Percentiles rank a stretch among this genome's conserved stretches.
Evolutionary conservation across 2,329 filamentous ascomycete genomes (phyloP).

Genomic region (Colletotrichum abscissum): DNA sequence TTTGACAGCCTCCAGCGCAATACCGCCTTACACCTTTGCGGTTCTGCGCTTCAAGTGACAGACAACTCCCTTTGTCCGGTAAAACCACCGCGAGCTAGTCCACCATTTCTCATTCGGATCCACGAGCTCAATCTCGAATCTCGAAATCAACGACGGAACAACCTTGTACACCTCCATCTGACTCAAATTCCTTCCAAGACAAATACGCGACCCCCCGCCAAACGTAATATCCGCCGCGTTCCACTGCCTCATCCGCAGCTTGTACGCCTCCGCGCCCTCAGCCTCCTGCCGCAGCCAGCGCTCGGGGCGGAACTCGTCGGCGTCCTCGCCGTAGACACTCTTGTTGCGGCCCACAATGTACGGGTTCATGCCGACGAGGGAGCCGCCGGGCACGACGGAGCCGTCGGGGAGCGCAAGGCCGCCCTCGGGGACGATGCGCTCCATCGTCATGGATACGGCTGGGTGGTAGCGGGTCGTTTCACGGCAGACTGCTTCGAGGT

Average conservation of each 20-base stretch:
- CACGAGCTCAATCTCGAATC: constrained; percentile 51
- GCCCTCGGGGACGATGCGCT: constrained; percentile 58
- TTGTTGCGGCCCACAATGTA: constrained; percentile 52
- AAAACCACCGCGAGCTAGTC: constrained; percentile 38
- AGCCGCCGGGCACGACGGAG: constrained; percentile 47
- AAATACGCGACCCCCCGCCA: constrained; percentile 52
- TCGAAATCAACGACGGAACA: constrained; percentile 54
- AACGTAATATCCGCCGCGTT: constrained; percentile 51
- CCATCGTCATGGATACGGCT: constrained; percentile 57
- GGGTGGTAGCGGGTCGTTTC: constrained; percentile 64
- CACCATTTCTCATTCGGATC: constrained; percentile 40
- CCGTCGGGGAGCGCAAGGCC: constrained; percentile 52
- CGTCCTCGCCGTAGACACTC: constrained; percentile 55
- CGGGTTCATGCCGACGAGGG: constrained; percentile 54
- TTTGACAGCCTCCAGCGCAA: background rate
- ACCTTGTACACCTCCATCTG: constrained; percentile 49
- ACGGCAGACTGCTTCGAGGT: constrained; percentile 63
- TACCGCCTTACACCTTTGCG: background rate
- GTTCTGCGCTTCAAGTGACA: constrained; percentile 35
- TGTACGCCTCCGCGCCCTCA: constrained; percentile 47
- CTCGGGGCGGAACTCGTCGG: constrained; percentile 57
- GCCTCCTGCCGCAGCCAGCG: constrained; percentile 54
- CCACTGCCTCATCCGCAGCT: constrained; percentile 48
- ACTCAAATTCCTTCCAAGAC: constrained; percentile 50
- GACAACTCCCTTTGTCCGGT: constrained; percentile 35